Conservation (phyloP, 1,284 basidiomycete genomes). For the Ustilago cynodontis region DNA sequence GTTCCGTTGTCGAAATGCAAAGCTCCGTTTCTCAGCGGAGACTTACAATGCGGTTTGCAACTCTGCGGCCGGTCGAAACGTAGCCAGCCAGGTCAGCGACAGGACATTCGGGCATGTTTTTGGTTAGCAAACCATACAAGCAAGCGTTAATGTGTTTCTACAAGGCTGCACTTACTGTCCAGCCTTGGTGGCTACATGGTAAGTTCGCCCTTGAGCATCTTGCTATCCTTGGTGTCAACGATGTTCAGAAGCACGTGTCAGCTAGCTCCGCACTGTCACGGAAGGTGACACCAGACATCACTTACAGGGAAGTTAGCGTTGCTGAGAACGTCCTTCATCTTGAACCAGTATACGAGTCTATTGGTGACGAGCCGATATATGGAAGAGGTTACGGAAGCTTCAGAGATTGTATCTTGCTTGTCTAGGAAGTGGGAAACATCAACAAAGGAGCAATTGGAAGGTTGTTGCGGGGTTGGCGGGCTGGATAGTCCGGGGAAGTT, state of each 20-base stretch:
- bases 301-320: conserved; percentile 62
- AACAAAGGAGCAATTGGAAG: background rate
- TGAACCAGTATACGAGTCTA: conserved; percentile 1
- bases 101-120: too few relatives aligned
- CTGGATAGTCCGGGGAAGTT: conserved; percentile 5
- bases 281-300: conserved; percentile 1
- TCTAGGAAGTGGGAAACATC: background rate
- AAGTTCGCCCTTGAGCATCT: conserved; percentile 54
- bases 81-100: too few relatives aligned
- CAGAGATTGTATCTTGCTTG: background rate
- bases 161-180: conserved; percentile 50
- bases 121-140: too few relatives aligned
- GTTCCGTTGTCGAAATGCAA: too few relatives aligned
- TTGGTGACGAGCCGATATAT: background rate
- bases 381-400: background rate
- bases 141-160: too few relatives aligned
- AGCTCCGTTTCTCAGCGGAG: background rate
- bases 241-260: background rate
- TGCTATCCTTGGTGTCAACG: too few relatives aligned
- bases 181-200: conserved; percentile 54
- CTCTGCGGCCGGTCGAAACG: too few relatives aligned
- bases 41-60: conserved; percentile 79
- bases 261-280: background rate
- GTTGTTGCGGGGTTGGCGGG: conserved; percentile 16
- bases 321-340: conserved; percentile 59